phyloP scores from a whole-genome alignment of 1,139 yeast genomes.

The Suzukiozyma palmioleophila region DNA sequence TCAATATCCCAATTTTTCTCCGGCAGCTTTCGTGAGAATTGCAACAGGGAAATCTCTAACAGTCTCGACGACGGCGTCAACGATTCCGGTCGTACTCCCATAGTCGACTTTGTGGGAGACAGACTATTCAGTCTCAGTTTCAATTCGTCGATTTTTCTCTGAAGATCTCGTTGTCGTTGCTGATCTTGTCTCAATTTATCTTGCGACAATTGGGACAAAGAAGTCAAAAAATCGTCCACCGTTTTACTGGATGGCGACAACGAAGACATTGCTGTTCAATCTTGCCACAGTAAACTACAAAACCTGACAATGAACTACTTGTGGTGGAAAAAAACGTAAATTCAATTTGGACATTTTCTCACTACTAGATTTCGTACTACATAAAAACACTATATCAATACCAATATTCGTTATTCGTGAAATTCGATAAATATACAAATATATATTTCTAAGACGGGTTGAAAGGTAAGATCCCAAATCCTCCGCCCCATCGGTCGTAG shows the following conservation, averaged over 20 bases:
- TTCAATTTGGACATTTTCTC: too few species aligned
- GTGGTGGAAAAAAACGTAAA: too few species aligned
- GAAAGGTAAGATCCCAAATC: conserved; percentile 33
- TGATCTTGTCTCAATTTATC: conserved; percentile 28
- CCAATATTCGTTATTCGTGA: conserved; percentile 1
- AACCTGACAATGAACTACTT: too few species aligned
- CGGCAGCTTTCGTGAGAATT: conserved; percentile 1
- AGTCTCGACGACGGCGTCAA: conserved; percentile 3
- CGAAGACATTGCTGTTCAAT: conserved; percentile 12
- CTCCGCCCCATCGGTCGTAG: conserved; percentile 19
- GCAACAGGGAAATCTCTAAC: conserved; percentile 2
- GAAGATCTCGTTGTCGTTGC: conserved; percentile 28
- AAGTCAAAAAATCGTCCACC: conserved; percentile 33
- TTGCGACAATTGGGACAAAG: conserved; percentile 30
- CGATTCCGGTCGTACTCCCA: background rate
- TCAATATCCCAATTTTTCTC: conserved; percentile 2
- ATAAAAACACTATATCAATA: too few species aligned
- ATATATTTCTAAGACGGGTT: conserved; percentile 24
- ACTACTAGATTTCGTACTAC: too few species aligned
- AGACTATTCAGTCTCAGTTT: conserved; percentile 22
- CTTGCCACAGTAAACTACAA: too few species aligned
- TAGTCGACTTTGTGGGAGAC: conserved; percentile 17
- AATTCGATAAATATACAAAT: background rate
- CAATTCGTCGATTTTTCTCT: conserved; percentile 27
- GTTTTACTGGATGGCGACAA: conserved; percentile 25